phyloP scores from a whole-genome alignment of 371 early-diverging fungal species.

The Capniomyces stellatus region DNA sequence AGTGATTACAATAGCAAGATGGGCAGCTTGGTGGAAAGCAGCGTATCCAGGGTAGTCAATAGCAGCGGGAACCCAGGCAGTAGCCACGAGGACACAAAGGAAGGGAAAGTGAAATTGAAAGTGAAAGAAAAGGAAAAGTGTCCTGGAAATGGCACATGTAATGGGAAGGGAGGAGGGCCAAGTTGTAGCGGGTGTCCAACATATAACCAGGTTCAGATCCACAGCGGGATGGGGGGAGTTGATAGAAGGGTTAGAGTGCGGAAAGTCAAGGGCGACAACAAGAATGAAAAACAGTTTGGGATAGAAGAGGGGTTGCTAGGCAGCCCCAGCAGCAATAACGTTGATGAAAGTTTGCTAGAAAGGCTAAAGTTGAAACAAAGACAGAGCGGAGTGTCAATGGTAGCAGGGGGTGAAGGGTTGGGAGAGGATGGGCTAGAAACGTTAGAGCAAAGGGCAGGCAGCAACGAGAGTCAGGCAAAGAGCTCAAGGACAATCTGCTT shows the following conservation, averaged over 20 bases:
- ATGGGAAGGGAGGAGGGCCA: constrained; percentile 51
- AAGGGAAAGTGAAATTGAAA: too few relatives aligned
- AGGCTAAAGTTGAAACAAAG: background rate
- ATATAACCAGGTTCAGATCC: constrained; percentile 45
- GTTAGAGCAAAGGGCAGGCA: too few relatives aligned
- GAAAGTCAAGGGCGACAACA: constrained; percentile 27
- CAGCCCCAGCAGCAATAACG: too few relatives aligned
- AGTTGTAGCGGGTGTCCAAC: constrained; percentile 65
- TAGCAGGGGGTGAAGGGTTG: too few relatives aligned
- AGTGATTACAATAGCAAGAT: constrained; percentile 2
- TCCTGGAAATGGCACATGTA: constrained; percentile 63
- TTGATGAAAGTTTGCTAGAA: background rate
- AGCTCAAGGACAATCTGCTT: constrained; percentile 68
- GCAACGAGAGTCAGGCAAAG: constrained; percentile 31
- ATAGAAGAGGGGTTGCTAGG: too few relatives aligned
- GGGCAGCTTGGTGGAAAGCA: too few relatives aligned
- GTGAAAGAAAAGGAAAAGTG: constrained; percentile 44
- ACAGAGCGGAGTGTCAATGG: too few relatives aligned
- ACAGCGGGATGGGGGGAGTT: constrained; percentile 6
- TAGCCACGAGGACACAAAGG: background rate
- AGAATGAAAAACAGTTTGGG: too few relatives aligned
- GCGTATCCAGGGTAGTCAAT: too few relatives aligned
- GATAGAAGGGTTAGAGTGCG: background rate
- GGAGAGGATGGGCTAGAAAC: too few relatives aligned
- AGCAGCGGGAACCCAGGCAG: background rate